A percentile compares a stretch with the other conserved stretches of the same genome.
Conservation (phyloP, 192 early-diverging fungal genomes). For the Umbelopsis sp. region DNA sequence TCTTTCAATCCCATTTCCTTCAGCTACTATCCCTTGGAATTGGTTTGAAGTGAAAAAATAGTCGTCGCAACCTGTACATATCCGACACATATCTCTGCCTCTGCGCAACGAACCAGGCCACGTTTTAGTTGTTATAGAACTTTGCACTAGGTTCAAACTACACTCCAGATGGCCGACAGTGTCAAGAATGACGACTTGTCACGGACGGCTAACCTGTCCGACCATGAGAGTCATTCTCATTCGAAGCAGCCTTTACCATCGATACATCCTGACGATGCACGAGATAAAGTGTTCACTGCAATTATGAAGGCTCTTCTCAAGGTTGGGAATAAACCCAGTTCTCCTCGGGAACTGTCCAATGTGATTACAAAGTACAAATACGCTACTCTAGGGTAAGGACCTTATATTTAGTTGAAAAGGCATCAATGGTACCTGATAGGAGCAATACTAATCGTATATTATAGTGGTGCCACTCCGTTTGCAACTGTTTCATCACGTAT, state of each 20-base stretch:
- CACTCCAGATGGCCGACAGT: constrained; percentile 21
- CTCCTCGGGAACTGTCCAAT: constrained; percentile 80
- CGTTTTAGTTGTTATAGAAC: background rate
- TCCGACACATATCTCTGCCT: background rate
- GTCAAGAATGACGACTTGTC: constrained; percentile 24
- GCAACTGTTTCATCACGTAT: constrained; percentile 90
- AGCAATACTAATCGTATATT: background rate
- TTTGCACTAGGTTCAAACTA: background rate
- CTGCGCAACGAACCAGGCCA: background rate
- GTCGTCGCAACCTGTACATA: constrained; percentile 18
- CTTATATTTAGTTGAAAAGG: background rate
- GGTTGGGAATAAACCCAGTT: constrained; percentile 76
- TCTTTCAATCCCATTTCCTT: constrained; percentile 17
- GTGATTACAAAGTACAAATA: constrained; percentile 80
- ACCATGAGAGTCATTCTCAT: constrained; percentile 20
- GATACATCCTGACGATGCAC: constrained; percentile 77
- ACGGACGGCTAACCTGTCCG: constrained; percentile 15
- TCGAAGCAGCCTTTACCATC: constrained; percentile 22
- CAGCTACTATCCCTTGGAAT: background rate
- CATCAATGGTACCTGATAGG: background rate
- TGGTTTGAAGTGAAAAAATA: constrained; percentile 18
- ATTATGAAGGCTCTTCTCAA: constrained; percentile 81
- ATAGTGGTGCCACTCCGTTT: constrained; percentile 80
- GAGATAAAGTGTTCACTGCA: constrained; percentile 87
- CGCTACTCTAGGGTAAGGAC: constrained; percentile 72